Evolutionary conservation across 179 eudicot species (phyloP).

Genomic region (Spergularia azorica): DNA sequence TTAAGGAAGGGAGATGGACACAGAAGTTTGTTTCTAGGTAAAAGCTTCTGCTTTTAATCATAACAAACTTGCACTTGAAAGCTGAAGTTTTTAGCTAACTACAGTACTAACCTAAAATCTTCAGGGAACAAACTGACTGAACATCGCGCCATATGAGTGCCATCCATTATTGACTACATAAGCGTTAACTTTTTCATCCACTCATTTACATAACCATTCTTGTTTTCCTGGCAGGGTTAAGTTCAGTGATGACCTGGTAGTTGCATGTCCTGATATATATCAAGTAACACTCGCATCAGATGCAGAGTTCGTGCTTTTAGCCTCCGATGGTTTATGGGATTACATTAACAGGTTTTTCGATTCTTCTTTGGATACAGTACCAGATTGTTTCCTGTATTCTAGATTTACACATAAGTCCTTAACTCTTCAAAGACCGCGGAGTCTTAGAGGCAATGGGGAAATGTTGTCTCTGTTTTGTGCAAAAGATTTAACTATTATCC

Average conservation of each 20-base stretch:
- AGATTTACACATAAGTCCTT: no score
- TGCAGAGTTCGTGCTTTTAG: conserved; percentile 71
- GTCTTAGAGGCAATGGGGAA: no score
- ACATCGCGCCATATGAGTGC: neutral
- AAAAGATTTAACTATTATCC: neutral
- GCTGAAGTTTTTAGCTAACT: neutral
- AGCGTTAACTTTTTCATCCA: neutral
- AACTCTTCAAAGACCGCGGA: no score
- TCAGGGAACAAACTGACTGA: no score
- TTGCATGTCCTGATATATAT: conserved; percentile 76
- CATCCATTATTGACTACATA: neutral
- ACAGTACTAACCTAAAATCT: no score
- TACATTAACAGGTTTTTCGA: conserved; percentile 69
- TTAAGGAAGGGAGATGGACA: conserved; percentile 80
- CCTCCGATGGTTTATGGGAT: conserved; percentile 99
- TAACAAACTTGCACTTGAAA: neutral
- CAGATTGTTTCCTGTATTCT: neutral
- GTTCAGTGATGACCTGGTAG: conserved; percentile 75
- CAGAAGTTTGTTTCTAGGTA: conserved; percentile 85
- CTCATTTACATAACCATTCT: neutral
- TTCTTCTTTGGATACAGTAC: neutral
- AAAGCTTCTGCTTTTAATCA: conserved; percentile 10
- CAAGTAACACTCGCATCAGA: conserved; percentile 74
- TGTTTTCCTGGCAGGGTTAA: conserved; percentile 47
- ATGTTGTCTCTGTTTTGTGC: no score